phyloP scores from a whole-genome alignment of 2,329 filamentous ascomycete genomes.

The Sporothrix mexicana region DNA sequence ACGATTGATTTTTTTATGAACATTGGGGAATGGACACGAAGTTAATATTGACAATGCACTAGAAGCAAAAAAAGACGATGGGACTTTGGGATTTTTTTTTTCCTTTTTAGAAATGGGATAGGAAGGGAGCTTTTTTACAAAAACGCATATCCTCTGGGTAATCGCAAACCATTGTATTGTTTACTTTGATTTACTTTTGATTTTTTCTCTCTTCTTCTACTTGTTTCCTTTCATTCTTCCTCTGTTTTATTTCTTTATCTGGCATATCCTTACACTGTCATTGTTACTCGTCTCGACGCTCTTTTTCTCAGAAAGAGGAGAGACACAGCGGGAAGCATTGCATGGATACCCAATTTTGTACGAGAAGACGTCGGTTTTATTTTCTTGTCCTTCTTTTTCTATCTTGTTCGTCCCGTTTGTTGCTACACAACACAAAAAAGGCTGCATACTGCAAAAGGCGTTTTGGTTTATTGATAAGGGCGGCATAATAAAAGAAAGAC shows the following conservation, averaged over 20 bases:
- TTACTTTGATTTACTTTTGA: slow-evolving; percentile 15
- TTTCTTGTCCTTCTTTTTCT: not conserved
- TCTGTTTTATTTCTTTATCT: not conserved
- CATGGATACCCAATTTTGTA: slow-evolving; percentile 18
- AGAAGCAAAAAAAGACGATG: not conserved
- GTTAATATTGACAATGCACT: not conserved
- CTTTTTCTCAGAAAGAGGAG: not conserved
- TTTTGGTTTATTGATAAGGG: not conserved
- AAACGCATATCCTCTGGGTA: slow-evolving; percentile 18
- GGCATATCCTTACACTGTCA: slow-evolving; percentile 4
- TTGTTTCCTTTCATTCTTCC: not conserved
- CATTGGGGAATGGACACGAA: not conserved
- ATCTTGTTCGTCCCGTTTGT: not conserved
- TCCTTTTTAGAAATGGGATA: slow-evolving; percentile 5
- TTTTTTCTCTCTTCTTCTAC: not conserved
- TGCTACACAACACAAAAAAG: slow-evolving; percentile 7
- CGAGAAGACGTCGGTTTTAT: not conserved
- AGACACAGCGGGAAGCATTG: not conserved
- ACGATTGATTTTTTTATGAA: no score
- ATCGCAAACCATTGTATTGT: not conserved
- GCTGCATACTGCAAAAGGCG: slow-evolving; percentile 16
- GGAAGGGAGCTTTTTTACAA: not conserved
- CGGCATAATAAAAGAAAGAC: not conserved
- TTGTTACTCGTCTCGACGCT: not conserved
- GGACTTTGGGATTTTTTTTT: not conserved